Evolutionary conservation across 2,329 filamentous ascomycete species (phyloP), one percentile per base, ranked within the genome.

Genomic region (Penicillium sp.): DNA sequence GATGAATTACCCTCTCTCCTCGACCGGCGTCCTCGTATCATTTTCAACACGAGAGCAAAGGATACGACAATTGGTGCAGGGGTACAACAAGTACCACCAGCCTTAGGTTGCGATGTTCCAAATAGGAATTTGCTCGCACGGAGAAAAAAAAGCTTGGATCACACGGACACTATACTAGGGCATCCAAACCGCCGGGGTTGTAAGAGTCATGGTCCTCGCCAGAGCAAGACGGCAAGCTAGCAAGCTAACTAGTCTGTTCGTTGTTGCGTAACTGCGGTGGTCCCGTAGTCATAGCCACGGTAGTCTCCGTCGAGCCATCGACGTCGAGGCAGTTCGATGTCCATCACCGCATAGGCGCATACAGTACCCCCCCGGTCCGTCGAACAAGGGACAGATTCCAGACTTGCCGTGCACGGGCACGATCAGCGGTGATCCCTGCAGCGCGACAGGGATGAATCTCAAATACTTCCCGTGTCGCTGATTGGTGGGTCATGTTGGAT

Each of bases 371-470:
- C 24, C 19, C n/a, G n/a, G 24, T 6, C 47, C 47, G 33, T 50
- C 47, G 39, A 52, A 52, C 36, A 53, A 50, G 27, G 19, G 22
- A 33, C 22, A 14, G 50, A 53, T 56, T 55, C 57, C 41, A 54
- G 62, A 60, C 47, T 64, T 19, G 55, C 54, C 56, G 59, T 64
- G 65, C 66, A 67, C 62, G 61, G 56, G 54, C 59, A 57, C 55
- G 64, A 65, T 68, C 69, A 67, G 61, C 66, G 67, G n/a, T 60
- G 59, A 70, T 68, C 68, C 66, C 59, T 67, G 66, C 60, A 63
- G 56, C 52, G 18, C 50, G 50, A 69, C 70, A 66, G 66, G 70
- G 69, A 67, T 70, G 43, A 60, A 73, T 73, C 68, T 73, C 71
- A 74, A 74, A 74, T 73, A 71, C 67, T 66, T 69, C 24, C 66